A percentile compares a stretch with the other conserved stretches of the same genome.
These are phyloP conservation scores for Russula virescens DNA, from an alignment of 768 basidiomycete genomes.

Conservation along the genomic window DNA sequence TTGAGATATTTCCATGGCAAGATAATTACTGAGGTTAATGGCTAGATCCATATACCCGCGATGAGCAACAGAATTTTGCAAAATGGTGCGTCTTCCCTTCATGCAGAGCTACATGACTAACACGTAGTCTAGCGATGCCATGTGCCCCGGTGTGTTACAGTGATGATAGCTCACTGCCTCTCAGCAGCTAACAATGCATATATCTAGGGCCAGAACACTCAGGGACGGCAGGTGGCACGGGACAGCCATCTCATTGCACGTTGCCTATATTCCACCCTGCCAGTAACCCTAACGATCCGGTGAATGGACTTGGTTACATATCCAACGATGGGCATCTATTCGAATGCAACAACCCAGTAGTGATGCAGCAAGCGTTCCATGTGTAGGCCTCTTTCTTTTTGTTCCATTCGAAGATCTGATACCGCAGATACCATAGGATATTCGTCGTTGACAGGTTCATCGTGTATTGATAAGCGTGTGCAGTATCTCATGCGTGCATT, in stretches of 20 bases:
- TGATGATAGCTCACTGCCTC: background rate
- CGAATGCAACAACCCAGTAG: constrained; percentile 47
- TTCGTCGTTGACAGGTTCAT: constrained; percentile 49
- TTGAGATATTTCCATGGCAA: background rate
- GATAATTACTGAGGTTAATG: background rate
- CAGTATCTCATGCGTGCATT: background rate
- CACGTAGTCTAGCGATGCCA: constrained; percentile 37
- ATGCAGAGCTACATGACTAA: background rate
- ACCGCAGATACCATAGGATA: constrained; percentile 28
- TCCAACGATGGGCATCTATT: constrained; percentile 56
- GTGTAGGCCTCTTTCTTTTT: constrained; percentile 39
- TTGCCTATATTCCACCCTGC: constrained; percentile 49
- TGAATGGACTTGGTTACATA: constrained; percentile 39
- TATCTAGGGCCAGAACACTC: constrained; percentile 46
- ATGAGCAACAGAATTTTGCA: constrained; percentile 47
- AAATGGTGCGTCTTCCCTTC: constrained; percentile 41
- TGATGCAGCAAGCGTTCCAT: constrained; percentile 52
- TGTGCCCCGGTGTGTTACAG: constrained; percentile 40
- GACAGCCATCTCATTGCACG: constrained; percentile 41
- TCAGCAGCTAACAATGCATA: background rate
- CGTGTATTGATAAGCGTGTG: constrained; percentile 20
- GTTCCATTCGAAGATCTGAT: background rate
- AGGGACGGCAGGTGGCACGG: constrained; percentile 34
- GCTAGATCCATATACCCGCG: constrained; percentile 52
- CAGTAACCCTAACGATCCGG: constrained; percentile 28